Percentiles rank a stretch among this genome's conserved stretches.
These are phyloP conservation scores for Colletotrichum navitas DNA, from an alignment of 2,329 filamentous ascomycete species.

Conservation along the genomic window DNA sequence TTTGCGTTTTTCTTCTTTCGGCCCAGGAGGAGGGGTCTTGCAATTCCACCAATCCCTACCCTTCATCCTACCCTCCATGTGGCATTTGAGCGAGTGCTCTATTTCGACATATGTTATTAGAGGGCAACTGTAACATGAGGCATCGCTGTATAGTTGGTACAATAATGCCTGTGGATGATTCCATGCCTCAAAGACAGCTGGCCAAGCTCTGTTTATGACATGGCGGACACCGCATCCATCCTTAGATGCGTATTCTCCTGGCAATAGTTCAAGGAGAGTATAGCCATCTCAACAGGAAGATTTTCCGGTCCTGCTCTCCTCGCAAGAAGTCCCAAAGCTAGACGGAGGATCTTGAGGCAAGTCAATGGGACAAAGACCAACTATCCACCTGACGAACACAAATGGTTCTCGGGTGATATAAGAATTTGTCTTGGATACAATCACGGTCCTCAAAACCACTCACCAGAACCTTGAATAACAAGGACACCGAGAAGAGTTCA, in stretches of 20 bases:
- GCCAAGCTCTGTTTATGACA: neutral
- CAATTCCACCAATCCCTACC: slow-evolving; percentile 3
- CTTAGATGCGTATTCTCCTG: neutral
- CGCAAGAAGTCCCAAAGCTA: neutral
- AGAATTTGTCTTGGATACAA: neutral
- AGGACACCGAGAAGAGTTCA: neutral
- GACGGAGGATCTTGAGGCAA: no score
- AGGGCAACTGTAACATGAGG: neutral
- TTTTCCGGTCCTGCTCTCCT: neutral
- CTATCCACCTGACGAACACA: neutral
- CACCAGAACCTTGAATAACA: neutral
- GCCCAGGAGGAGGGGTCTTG: slow-evolving; percentile 3
- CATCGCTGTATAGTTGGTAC: neutral
- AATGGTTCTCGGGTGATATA: neutral
- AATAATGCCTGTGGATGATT: neutral
- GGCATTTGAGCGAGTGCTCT: slow-evolving; percentile 14
- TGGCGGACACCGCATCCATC: no score
- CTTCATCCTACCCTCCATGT: neutral
- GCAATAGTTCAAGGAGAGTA: neutral
- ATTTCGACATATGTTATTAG: neutral
- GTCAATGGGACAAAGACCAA: neutral
- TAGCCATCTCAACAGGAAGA: neutral
- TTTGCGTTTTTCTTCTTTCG: slow-evolving; percentile 23
- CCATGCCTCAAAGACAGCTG: no score
- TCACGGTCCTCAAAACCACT: neutral